Percentiles rank a stretch among this genome's conserved stretches.
Conservation (phyloP, 192 early-diverging fungal species). For the Dispira parvispora region DNA sequence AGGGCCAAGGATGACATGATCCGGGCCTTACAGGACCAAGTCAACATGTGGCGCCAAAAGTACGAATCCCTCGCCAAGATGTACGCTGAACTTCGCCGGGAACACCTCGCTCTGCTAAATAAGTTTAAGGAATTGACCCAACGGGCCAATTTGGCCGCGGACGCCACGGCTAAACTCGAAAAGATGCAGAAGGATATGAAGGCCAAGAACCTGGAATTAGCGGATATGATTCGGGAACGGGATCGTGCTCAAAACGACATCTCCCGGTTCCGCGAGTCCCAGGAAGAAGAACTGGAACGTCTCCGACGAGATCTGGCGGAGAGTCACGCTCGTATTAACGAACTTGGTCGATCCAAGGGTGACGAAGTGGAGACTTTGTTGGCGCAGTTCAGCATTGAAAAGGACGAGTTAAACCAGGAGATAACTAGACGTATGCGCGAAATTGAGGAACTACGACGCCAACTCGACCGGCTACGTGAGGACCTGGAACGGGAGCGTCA, state of each 20-base stretch:
- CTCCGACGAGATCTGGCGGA: constrained; percentile 65
- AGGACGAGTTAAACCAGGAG: constrained; percentile 56
- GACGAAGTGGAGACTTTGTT: constrained; percentile 70
- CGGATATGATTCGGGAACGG: constrained; percentile 84
- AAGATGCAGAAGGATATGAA: constrained; percentile 55
- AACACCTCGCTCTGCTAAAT: constrained; percentile 80
- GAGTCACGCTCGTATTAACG: constrained; percentile 54
- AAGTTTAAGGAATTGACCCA: constrained; percentile 77
- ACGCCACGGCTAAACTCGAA: constrained; percentile 68
- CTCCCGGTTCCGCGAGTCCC: constrained; percentile 56
- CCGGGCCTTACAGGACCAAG: constrained; percentile 72
- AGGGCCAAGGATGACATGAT: constrained; percentile 84
- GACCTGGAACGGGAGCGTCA: constrained; percentile 21
- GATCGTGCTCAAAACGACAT: constrained; percentile 70
- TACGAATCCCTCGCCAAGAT: constrained; percentile 94
- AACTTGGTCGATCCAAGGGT: constrained; percentile 62
- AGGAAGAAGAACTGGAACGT: constrained; percentile 66
- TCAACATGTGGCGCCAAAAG: constrained; percentile 92
- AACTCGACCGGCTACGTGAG: constrained; percentile 22
- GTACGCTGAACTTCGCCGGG: constrained; percentile 92
- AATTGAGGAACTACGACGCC: constrained; percentile 21
- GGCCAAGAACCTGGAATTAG: constrained; percentile 58
- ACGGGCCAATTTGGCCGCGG: constrained; percentile 68
- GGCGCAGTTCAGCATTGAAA: constrained; percentile 67
- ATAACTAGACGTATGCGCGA: constrained; percentile 22